Evolutionary conservation across 2,329 filamentous ascomycete genomes (phyloP).

Genomic region (Chrysosphaeria jannelii): DNA sequence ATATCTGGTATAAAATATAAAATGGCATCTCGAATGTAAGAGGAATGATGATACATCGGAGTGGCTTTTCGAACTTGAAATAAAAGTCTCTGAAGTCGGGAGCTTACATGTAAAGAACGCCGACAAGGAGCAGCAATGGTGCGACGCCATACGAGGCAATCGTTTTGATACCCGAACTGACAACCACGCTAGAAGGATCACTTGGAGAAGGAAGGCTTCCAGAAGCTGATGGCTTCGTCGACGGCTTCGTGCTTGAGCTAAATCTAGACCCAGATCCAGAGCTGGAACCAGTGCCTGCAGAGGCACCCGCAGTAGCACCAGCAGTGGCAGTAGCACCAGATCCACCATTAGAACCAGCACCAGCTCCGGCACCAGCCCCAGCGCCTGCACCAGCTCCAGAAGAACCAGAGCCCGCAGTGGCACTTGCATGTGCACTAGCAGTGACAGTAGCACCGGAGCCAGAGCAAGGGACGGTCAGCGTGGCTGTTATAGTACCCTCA

Average conservation of each 20-base stretch:
- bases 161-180: constrained; percentile 3
- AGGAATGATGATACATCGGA: neutral
- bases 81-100: neutral
- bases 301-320: neutral
- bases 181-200: constrained; percentile 1
- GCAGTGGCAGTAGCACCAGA: neutral
- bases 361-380: neutral
- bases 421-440: neutral
- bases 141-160: constrained; percentile 2
- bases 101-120: constrained; percentile 2
- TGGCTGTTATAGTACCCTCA: constrained; percentile 2
- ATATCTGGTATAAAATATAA: neutral
- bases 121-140: constrained; percentile 2
- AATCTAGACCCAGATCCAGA: constrained; percentile 1
- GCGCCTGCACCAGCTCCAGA: constrained; percentile 1
- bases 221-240: neutral
- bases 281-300: neutral
- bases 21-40: neutral
- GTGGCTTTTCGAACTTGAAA: too few relatives aligned
- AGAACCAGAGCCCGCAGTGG: neutral
- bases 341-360: neutral
- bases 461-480: constrained; percentile 3
- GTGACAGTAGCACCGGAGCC: neutral
- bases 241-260: neutral
- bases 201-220: neutral